These are phyloP conservation scores for Asclepias syriaca DNA, from an alignment of 257 asterid species.

Conservation along the genomic window DNA sequence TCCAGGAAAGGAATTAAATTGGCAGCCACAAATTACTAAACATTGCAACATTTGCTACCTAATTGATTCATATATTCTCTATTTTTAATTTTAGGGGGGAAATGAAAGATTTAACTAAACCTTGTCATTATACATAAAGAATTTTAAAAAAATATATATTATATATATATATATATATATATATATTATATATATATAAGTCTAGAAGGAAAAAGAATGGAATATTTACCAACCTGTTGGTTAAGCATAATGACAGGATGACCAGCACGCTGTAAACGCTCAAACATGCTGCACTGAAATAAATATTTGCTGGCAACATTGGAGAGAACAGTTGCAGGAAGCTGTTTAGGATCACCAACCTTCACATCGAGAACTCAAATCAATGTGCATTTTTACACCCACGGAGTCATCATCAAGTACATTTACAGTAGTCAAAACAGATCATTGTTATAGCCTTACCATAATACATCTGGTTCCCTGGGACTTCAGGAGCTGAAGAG, in stretches of 20 bases:
- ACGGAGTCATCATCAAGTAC: neutral
- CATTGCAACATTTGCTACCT: neutral
- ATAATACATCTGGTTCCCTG: conserved; percentile 83
- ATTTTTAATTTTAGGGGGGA: neutral
- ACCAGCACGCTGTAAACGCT: conserved; percentile 94
- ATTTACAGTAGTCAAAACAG: neutral
- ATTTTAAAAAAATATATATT: too few relatives aligned
- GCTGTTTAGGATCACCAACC: conserved; percentile 99
- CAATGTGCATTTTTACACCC: conserved; percentile 10
- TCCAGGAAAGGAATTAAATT: neutral
- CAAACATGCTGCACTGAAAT: conserved; percentile 98
- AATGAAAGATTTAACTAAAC: neutral
- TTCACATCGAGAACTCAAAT: conserved; percentile 25
- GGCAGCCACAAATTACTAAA: neutral
- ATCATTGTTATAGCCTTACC: conserved; percentile 42
- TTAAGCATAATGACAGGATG: conserved; percentile 95
- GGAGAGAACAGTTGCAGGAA: conserved; percentile 96
- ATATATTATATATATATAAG: neutral
- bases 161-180: too few relatives aligned
- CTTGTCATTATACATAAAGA: neutral
- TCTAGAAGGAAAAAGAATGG: conserved; percentile 4
- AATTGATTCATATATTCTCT: neutral
- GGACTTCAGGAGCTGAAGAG: conserved; percentile 94
- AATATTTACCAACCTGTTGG: conserved; percentile 58
- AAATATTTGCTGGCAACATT: conserved; percentile 83